Percentiles rank a stretch among this genome's conserved stretches.
These are phyloP conservation scores for Achaetomiella virescens DNA, from an alignment of 495 filamentous ascomycete species.

Conservation along the genomic window DNA sequence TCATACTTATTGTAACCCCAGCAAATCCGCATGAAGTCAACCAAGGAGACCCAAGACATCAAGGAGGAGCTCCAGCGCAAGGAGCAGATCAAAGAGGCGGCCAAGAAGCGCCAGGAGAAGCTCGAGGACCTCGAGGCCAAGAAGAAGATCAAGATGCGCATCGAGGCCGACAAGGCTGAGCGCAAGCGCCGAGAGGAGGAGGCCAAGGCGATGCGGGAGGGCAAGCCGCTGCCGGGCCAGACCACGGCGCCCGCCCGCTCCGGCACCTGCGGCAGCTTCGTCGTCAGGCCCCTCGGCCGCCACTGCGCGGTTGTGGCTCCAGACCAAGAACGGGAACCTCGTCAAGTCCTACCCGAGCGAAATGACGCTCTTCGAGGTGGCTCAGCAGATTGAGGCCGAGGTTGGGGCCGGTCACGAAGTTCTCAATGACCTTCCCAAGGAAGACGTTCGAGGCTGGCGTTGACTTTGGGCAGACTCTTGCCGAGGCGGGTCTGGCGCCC, in stretches of 20 bases:
- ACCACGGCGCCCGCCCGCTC: constrained; percentile 33
- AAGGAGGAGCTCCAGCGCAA: constrained; percentile 83
- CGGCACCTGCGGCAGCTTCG: constrained; percentile 29
- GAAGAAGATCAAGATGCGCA: constrained; percentile 81
- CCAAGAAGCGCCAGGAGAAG: constrained; percentile 79
- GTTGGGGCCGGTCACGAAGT: constrained; percentile 57
- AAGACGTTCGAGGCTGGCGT: constrained; percentile 68
- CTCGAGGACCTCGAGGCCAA: constrained; percentile 79
- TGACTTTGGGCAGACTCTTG: constrained; percentile 85
- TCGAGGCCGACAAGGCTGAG: constrained; percentile 84
- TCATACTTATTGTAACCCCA: constrained; percentile 26
- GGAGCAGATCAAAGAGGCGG: constrained; percentile 84
- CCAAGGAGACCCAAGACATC: constrained; percentile 66
- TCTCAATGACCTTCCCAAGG: constrained; percentile 78
- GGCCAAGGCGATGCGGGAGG: constrained; percentile 78
- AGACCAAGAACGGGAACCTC: constrained; percentile 64
- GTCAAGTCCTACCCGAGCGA: constrained; percentile 78
- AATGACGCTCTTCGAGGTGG: constrained; percentile 92
- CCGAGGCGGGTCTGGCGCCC: constrained; percentile 84
- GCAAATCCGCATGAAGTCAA: constrained; percentile 83
- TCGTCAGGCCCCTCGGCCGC: constrained; percentile 31
- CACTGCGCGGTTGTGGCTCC: constrained; percentile 76
- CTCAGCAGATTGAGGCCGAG: constrained; percentile 60
- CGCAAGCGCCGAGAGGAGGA: constrained; percentile 74
- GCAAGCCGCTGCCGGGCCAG: constrained; percentile 50